Evolutionary conservation across 2,329 filamentous ascomycete species (phyloP), one percentile per base, ranked within the genome.

Genomic region (Neofusicoccum umdonicola): DNA sequence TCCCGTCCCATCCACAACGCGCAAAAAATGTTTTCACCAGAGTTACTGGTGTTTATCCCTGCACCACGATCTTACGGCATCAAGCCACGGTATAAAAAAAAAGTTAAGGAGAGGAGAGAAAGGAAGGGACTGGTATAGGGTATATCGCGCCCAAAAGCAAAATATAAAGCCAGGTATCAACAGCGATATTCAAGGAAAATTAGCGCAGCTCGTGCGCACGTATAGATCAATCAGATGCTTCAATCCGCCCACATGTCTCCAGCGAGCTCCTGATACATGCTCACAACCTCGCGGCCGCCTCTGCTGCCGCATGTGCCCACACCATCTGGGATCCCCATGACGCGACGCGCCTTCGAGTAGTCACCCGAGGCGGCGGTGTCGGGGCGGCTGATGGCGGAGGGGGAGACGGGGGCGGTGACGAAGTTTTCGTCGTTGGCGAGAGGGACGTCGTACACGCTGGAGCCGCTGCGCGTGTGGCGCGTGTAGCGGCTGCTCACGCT

Each of bases 221-320:
- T 39, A 4, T 11, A 39, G 37, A 39, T 39, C 13, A 2, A 39
- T 39, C 37, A 11, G 11, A 39, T 31, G 11, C 12, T 17, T 60
- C 56, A 60, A 22, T 15, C n/a, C 2, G 39, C n/a, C 56, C 56
- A 47, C 31, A 60, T 2, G 9, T 60, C 22, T 15, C 61, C 61
- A 6, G 48, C 39, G 39, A 63, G 8, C 31, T 63, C 48, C 19
- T 64, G 62, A 15, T 64, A 64, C 51, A 64, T 58, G 15, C 19
- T 57, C 41, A 57, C 52, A 19, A 64, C 44, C 34, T 48, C 51
- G n/a, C 52, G 13, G 6, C 45, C 62, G 15, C 17, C 41, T 17
- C 41, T 39, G n/a, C 61, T 63, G 9, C 19, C 37, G 4, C 39
- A 41, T n/a, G 44, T 9, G 4, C 51, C 41, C 2, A 63, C 50